Evolutionary conservation across 495 filamentous ascomycete genomes (phyloP), one percentile per base, ranked within the genome.

Genomic region (Talaromyces nanjingensis): DNA sequence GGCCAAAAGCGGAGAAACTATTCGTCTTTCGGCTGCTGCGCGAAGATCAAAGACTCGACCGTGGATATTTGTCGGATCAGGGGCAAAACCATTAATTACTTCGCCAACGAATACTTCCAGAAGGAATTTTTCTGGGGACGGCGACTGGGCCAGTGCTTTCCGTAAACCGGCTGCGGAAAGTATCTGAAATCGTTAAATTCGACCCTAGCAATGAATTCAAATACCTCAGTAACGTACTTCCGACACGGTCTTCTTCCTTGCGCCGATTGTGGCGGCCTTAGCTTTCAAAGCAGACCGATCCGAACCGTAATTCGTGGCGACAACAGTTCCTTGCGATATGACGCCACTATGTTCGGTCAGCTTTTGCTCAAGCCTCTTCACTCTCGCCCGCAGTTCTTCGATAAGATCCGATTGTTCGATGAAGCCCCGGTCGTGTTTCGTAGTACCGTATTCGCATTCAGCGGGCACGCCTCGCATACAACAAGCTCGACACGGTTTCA

Each of bases 381-480:
- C 8, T 64, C 62, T 60, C 60, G 68, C 52, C 65, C 55, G 20
- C 7, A 72, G 65, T 18, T 65, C 65, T 31, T 72, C 71, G 45
- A 72, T 72, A 2, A 68, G 67, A 8, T 67, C 63, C 4, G 71
- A 68, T 60, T 72, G 71, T 34, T 67, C 64, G 22, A 72, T 71
- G 24, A 66, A 72, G 54, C 67, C 67, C 16, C 71, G 71, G 52
- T 71, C 71, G 18, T 66, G 64, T 49, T 72, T 71, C 62, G 65
- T 71, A 52, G 64, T 69, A 29, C 69, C 71, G 61, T 71, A 72
- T 65, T 72, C 71, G 53, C 71, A 72, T 52, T 72, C 69, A 16
- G 69, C 67, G 16, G 71, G 71, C 0, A 67, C 70, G 6, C 71
- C 71, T 39, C 71, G 71, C 2, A 71, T 58, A 63, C 71, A 72